phyloP scores from a whole-genome alignment of 2,329 filamentous ascomycete species.

The Claviceps sp. region DNA sequence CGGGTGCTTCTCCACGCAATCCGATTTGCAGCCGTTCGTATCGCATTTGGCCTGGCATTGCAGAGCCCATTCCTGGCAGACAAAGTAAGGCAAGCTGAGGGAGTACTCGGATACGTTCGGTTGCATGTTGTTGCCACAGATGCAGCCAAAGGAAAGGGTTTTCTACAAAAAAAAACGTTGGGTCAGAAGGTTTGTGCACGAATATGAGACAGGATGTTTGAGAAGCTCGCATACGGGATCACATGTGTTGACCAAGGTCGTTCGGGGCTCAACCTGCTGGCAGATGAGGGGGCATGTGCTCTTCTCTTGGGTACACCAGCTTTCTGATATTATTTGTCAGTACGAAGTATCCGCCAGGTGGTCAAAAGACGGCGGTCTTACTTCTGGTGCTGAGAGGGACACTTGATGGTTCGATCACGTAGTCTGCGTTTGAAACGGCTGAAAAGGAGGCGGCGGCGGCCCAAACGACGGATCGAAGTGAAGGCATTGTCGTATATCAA shows the following conservation, averaged over 20 bases:
- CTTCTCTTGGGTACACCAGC: conserved; percentile 53
- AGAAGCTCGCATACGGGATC: conserved; percentile 38
- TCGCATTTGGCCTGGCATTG: conserved; percentile 67
- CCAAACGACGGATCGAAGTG: conserved; percentile 38
- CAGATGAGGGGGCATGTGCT: conserved; percentile 61
- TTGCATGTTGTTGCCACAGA: conserved; percentile 51
- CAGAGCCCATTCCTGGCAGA: conserved; percentile 57
- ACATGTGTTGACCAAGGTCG: conserved; percentile 49
- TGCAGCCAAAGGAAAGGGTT: conserved; percentile 54
- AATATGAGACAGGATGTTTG: no score
- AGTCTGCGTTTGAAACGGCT: conserved; percentile 40
- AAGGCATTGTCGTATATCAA: conserved; percentile 33
- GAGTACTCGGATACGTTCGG: conserved; percentile 69
- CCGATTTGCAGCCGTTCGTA: conserved; percentile 43
- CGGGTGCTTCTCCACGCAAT: conserved; percentile 4
- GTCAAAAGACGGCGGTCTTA: conserved; percentile 22
- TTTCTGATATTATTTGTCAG: conserved; percentile 22
- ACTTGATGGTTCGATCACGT: conserved; percentile 46
- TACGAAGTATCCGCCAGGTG: background rate
- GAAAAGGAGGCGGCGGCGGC: conserved; percentile 36
- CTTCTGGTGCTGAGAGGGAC: conserved; percentile 40
- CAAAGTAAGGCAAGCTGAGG: conserved; percentile 64
- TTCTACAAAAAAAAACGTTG: conserved; percentile 22
- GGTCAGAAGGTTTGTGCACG: background rate
- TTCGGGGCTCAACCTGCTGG: conserved; percentile 40